phyloP scores from a whole-genome alignment of 73 alveolate species.

The Paraurostyla sp. region DNA sequence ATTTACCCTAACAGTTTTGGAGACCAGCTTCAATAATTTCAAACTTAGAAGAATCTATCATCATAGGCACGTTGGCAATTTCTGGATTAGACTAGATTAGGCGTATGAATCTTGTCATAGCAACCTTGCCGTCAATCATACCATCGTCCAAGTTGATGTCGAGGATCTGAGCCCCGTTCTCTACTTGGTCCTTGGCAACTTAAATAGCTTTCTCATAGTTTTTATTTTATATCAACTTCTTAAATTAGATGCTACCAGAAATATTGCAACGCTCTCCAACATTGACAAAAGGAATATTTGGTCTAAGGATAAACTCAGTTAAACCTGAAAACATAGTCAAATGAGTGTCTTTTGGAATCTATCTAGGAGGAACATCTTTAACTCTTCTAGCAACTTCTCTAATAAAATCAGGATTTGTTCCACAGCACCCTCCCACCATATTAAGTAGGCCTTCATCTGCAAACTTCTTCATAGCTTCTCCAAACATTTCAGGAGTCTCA shows the following conservation, averaged over 20 bases:
- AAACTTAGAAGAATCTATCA: conserved; percentile 91
- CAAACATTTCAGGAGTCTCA: conserved; percentile 89
- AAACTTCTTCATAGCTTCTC: conserved; percentile 65
- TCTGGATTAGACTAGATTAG: conserved; percentile 81
- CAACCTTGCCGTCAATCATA: conserved; percentile 83
- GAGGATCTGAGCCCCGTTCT: conserved; percentile 86
- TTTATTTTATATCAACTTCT: conserved; percentile 79
- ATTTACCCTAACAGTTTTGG: conserved; percentile 86
- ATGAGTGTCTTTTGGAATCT: conserved; percentile 38
- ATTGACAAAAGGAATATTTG: conserved; percentile 77
- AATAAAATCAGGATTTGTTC: conserved; percentile 88
- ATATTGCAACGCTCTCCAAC: conserved; percentile 94
- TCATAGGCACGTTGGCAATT: conserved; percentile 85
- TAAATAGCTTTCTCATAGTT: conserved; percentile 82
- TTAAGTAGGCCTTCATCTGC: conserved; percentile 80
- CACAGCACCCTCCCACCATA: conserved; percentile 96
- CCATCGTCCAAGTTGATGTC: conserved; percentile 92
- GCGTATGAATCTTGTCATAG: conserved; percentile 87
- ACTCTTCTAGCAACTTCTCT: conserved; percentile 69
- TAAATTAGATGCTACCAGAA: conserved; percentile 86
- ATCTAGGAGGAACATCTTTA: conserved; percentile 60
- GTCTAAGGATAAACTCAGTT: conserved; percentile 71
- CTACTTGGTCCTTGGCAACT: conserved; percentile 86
- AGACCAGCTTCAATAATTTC: conserved; percentile 91
- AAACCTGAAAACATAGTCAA: conserved; percentile 81